phyloP scores from a whole-genome alignment of 108 stramenopile genomes.

The Schizochytrium sp. region DNA sequence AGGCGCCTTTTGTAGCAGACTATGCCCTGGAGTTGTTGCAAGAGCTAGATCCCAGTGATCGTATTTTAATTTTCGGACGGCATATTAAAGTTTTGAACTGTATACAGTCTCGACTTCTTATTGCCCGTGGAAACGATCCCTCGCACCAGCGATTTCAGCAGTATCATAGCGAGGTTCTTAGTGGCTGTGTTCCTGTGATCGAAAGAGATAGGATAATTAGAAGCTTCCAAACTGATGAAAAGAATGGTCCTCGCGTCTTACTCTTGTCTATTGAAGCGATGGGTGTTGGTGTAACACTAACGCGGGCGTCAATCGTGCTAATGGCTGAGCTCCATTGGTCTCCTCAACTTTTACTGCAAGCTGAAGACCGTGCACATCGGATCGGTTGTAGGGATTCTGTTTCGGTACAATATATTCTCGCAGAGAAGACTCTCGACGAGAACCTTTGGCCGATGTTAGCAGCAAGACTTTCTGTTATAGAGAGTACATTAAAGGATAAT shows the following conservation, averaged over 20 bases:
- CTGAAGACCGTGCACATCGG: conserved; percentile 53
- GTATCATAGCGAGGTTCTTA: conserved; percentile 16
- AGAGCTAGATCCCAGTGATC: background rate
- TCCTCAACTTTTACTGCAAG: conserved; percentile 38
- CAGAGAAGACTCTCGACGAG: background rate
- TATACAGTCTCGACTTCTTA: background rate
- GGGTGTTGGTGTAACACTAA: conserved; percentile 42
- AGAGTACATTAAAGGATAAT: background rate
- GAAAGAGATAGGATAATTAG: conserved; percentile 31
- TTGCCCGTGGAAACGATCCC: conserved; percentile 9
- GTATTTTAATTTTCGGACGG: background rate
- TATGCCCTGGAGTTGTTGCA: conserved; percentile 11
- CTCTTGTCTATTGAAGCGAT: conserved; percentile 18
- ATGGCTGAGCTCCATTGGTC: conserved; percentile 45
- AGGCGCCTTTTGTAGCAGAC: conserved; percentile 41
- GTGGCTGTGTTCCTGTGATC: background rate
- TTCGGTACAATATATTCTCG: conserved; percentile 42
- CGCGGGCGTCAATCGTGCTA: conserved; percentile 15
- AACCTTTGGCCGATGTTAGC: conserved; percentile 8
- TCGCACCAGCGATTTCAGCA: background rate
- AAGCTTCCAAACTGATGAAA: conserved; percentile 52
- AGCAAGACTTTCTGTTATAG: background rate
- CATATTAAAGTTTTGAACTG: conserved; percentile 19
- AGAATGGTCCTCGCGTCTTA: conserved; percentile 34
- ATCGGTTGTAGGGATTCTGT: conserved; percentile 52